Evolutionary conservation across 371 early-diverging fungal genomes (phyloP).

Genomic region (Lichtheimia corymbifera): DNA sequence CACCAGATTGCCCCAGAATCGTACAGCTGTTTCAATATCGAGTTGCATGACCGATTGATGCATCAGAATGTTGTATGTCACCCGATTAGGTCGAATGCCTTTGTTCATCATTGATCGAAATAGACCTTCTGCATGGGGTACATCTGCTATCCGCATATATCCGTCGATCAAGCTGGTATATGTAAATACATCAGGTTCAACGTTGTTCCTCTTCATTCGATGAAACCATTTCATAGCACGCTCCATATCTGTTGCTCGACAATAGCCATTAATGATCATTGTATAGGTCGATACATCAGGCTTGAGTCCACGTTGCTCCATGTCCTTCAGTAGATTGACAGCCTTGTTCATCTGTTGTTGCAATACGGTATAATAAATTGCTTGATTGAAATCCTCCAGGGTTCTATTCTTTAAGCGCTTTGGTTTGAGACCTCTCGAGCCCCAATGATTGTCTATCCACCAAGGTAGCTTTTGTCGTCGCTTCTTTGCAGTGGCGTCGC

Average conservation of each 20-base stretch:
- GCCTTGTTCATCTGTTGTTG: constrained; percentile 36
- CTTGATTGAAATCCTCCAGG: constrained; percentile 25
- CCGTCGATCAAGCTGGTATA: constrained; percentile 52
- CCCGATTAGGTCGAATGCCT: constrained; percentile 34
- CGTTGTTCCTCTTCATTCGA: constrained; percentile 32
- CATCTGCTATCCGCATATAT: constrained; percentile 43
- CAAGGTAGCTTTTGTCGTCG: not conserved
- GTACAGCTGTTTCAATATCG: constrained; percentile 41
- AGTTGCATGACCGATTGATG: constrained; percentile 39
- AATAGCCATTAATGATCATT: constrained; percentile 26
- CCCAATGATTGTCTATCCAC: constrained; percentile 1
- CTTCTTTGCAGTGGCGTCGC: constrained; percentile 1
- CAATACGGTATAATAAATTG: constrained; percentile 16
- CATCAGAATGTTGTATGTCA: constrained; percentile 52
- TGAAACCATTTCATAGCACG: constrained; percentile 36
- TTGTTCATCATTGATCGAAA: constrained; percentile 40
- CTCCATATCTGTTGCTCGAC: constrained; percentile 33
- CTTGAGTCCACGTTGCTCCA: constrained; percentile 12
- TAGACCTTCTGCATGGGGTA: constrained; percentile 31
- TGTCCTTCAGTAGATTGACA: constrained; percentile 24
- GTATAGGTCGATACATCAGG: constrained; percentile 20
- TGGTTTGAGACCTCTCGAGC: not conserved
- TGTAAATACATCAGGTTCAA: constrained; percentile 36
- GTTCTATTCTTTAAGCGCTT: constrained; percentile 11
- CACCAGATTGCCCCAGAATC: constrained; percentile 39